Evolutionary conservation across 495 filamentous ascomycete genomes (phyloP).

Genomic region (Talaromyces trachyspermus): DNA sequence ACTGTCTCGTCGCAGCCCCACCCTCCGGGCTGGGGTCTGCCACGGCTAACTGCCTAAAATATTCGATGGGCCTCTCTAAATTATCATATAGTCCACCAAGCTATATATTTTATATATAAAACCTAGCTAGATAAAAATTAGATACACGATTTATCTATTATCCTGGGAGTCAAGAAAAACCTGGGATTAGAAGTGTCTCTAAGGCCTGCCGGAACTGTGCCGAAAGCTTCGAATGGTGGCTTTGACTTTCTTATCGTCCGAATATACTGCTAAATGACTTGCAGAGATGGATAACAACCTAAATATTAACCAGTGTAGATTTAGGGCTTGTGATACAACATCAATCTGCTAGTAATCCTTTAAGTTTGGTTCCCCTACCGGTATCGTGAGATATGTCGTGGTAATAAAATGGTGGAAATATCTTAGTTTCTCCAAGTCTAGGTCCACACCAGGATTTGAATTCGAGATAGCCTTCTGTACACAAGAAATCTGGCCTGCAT

Average conservation of each 20-base stretch:
- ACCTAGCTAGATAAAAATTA: no score
- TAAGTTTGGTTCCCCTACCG: constrained; percentile 8
- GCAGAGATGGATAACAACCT: constrained; percentile 26
- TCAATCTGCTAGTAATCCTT: constrained; percentile 19
- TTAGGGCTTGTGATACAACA: constrained; percentile 19
- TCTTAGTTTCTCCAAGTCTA: constrained; percentile 23
- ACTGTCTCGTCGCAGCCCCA: neutral
- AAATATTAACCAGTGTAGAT: constrained; percentile 18
- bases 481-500: no score
- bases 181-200: no score
- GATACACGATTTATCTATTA: neutral
- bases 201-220: neutral
- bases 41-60: no score
- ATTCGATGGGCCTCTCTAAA: no score
- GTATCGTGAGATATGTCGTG: constrained; percentile 26
- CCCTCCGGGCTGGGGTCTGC: no score
- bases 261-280: constrained; percentile 14
- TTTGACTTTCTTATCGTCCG: constrained; percentile 8
- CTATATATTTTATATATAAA: no score
- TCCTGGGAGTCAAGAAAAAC: constrained; percentile 5
- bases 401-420: constrained; percentile 33
- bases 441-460: constrained; percentile 3
- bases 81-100: no score
- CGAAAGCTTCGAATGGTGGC: neutral
- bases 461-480: neutral